phyloP scores from a whole-genome alignment of 176 grass and related monocot genomes.

The Raddia guianensis region DNA sequence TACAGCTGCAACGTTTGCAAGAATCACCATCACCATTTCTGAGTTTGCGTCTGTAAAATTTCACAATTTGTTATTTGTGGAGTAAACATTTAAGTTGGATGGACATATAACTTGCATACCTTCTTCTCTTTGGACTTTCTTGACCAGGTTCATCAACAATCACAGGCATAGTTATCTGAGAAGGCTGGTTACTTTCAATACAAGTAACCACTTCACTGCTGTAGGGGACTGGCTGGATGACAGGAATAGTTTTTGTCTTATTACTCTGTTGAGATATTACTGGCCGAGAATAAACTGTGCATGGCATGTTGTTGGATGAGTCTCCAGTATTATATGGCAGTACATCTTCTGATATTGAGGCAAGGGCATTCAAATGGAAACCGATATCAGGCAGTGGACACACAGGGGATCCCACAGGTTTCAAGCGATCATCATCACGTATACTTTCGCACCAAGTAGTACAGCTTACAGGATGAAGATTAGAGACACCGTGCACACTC shows the following conservation, averaged over 20 bases:
- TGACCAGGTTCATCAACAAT: constrained; percentile 37
- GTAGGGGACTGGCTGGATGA: neutral
- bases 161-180: constrained; percentile 27
- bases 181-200: constrained; percentile 33
- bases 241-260: constrained; percentile 15
- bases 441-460: constrained; percentile 57
- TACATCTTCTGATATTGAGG: constrained; percentile 59
- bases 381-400: constrained; percentile 82
- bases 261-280: constrained; percentile 28
- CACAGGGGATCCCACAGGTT: constrained; percentile 57
- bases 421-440: constrained; percentile 45
- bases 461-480: constrained; percentile 41
- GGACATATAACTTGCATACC: constrained; percentile 51
- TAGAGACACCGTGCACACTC: constrained; percentile 10
- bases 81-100: constrained; percentile 14
- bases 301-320: constrained; percentile 36
- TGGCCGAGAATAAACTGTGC: constrained; percentile 40
- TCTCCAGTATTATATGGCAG: constrained; percentile 39
- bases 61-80: constrained; percentile 31
- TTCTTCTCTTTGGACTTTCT: constrained; percentile 86
- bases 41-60: constrained; percentile 64
- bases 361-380: constrained; percentile 88
- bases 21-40: constrained; percentile 63
- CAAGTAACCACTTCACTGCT: constrained; percentile 20
- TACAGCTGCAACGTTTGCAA: constrained; percentile 94